phyloP scores from a whole-genome alignment of 305 asterid species.

The Rubia peregrina region DNA sequence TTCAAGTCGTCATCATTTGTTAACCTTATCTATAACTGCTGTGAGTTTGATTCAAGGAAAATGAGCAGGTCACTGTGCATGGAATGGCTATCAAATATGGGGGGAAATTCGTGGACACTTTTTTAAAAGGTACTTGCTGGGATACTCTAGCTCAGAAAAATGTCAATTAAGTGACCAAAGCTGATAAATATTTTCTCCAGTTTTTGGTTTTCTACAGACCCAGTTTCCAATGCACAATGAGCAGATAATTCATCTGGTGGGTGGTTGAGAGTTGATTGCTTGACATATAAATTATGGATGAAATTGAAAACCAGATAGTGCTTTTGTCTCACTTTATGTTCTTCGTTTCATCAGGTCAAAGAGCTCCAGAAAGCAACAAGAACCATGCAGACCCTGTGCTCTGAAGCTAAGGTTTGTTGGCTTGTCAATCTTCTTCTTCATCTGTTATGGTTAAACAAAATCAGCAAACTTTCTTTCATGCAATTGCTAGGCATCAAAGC shows the following conservation, averaged over 20 bases:
- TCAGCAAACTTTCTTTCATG: conserved; percentile 16
- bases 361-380: conserved; percentile 90
- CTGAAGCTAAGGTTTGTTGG: conserved; percentile 76
- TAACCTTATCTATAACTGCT: conserved; percentile 13
- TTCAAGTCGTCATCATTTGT: conserved; percentile 13
- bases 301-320: conserved; percentile 22
- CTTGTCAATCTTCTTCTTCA: conserved; percentile 20
- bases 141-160: conserved; percentile 7
- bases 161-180: conserved; percentile 18
- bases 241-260: conserved; percentile 67
- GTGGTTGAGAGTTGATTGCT: conserved; percentile 16
- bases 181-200: conserved; percentile 32
- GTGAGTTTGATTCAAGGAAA: conserved; percentile 18
- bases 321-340: conserved; percentile 12
- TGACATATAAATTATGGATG: background rate
- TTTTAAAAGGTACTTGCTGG: conserved; percentile 60
- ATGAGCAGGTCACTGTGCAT: conserved; percentile 58
- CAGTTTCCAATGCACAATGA: conserved; percentile 59
- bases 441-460: conserved; percentile 10
- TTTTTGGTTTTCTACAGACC: conserved; percentile 60
- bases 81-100: conserved; percentile 81
- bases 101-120: conserved; percentile 78
- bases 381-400: conserved; percentile 75
- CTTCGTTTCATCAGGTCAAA: conserved; percentile 44
- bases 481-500: conserved; percentile 71